Base-by-base conservation (phyloP, 108 stramenopile species). In the Skeletonema costatum region DNA sequence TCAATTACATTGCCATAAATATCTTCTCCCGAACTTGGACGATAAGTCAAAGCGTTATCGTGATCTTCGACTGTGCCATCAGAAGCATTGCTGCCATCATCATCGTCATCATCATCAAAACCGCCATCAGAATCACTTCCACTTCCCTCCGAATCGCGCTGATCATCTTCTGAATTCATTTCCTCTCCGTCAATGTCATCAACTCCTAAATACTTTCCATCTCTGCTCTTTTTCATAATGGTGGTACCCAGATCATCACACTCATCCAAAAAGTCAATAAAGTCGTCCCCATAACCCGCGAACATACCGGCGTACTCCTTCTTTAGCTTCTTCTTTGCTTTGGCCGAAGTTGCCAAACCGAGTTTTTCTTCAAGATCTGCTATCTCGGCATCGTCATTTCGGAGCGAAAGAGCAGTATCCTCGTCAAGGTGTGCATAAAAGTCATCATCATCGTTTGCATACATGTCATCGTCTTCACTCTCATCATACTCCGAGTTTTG, bases 1-100 rank as follows among this genome's bases (percentile, higher is more conserved):
- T 90, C 93, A 30, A 92, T 71, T 33, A 65, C 73, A 33, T 97
- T 87, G 46, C 98, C 98, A 68, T 98, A 98, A 50, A 98, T 97
- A 75, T 98, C 97, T 86, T 98, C 94, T 10, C 98, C 98, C 11
- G 64, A 33, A 32, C 78, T 64, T 14, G 98, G 98, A 62, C 72
- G 76, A 63, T 98, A 98, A 4, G 92, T 93, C 71, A 89, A 75
- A n/a, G 79, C 68, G 46, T 71, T 78, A 61, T 91, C 87, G 56
- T 93, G 92, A 67, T 88, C 85, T 9, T 73, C 75, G 25, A 71
- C 71, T 56, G 80, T 70, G 3, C 48, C 51, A 48, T 76, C 80
- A 31, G 42, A 33, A 33, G 80, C 70, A 10, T 70, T 53, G 3
- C 31, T 58, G 29, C 25, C 71, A 36, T 65, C 73, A 38, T 76